phyloP scores from a whole-genome alignment of 148 eudicot genomes.

The Silene latifolia region DNA sequence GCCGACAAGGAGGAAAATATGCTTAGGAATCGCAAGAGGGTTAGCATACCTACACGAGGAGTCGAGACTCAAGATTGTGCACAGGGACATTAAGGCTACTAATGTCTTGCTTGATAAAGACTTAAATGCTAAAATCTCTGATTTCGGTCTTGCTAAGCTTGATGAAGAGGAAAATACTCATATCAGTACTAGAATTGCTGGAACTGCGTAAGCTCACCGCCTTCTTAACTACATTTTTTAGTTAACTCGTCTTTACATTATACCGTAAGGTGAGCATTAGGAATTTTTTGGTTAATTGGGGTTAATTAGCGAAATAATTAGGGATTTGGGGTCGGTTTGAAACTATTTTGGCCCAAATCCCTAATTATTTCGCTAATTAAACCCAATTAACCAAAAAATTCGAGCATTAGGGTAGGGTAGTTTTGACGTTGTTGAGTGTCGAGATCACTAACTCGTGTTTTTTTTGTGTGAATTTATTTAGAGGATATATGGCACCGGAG shows the following conservation, averaged over 20 bases:
- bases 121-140: constrained; percentile 74
- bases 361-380: too few species aligned
- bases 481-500: constrained; percentile 96
- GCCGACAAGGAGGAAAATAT: constrained; percentile 43
- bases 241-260: too few species aligned
- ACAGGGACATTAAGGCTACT: constrained; percentile 81
- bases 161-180: constrained; percentile 75
- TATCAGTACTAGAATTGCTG: constrained; percentile 74
- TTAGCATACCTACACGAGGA: constrained; percentile 64
- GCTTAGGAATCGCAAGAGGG: constrained; percentile 52
- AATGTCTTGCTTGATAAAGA: constrained; percentile 85
- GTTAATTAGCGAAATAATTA: too few species aligned
- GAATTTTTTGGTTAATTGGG: too few species aligned
- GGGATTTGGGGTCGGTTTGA: too few species aligned
- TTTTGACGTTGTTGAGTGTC: too few species aligned
- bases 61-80: constrained; percentile 61
- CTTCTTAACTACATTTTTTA: too few species aligned
- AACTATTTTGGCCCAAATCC: too few species aligned
- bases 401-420: too few species aligned
- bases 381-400: too few species aligned
- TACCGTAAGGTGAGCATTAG: too few species aligned
- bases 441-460: too few species aligned
- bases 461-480: constrained; percentile 20
- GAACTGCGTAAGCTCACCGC: constrained; percentile 59
- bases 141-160: constrained; percentile 87